A percentile compares a stretch with the other conserved stretches of the same genome.
Conservation (phyloP, 176 grass and related monocot genomes). For the Panicum miliaceum region DNA sequence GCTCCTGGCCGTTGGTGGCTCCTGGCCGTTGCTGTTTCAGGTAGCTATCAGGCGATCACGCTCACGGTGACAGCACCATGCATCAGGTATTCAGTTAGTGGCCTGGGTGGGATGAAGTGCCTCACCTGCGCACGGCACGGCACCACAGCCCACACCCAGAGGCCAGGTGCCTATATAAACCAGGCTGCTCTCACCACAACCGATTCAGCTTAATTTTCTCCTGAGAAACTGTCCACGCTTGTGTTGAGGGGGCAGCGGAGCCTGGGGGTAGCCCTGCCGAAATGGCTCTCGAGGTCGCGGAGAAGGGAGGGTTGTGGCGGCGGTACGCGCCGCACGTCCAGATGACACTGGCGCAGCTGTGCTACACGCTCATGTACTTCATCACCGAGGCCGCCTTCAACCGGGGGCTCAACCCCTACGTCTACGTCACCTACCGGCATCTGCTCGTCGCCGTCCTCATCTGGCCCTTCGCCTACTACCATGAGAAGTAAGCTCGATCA, state of each 20-base stretch:
- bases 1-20: not conserved
- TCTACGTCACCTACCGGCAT: conserved; percentile 86
- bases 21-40: conserved; percentile 28
- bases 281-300: conserved; percentile 1
- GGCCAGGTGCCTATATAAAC: conserved; percentile 23
- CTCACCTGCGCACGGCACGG: not conserved
- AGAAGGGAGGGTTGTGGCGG: conserved; percentile 17
- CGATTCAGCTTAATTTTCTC: not conserved
- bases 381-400: conserved; percentile 80
- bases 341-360: conserved; percentile 74
- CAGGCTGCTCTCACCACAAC: not conserved
- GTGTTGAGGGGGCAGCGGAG: not conserved
- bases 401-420: conserved; percentile 69
- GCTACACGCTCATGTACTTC: conserved; percentile 95
- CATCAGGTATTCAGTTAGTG: conserved; percentile 20
- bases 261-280: not conserved
- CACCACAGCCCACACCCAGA: not conserved
- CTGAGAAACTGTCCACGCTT: not conserved
- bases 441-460: conserved; percentile 60
- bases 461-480: conserved; percentile 79
- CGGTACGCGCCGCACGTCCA: conserved; percentile 70
- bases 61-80: conserved; percentile 27
- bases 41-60: not conserved
- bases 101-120: not conserved
- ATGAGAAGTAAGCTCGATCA: conserved; percentile 61